phyloP scores from a whole-genome alignment of 441 rosid genomes.

The Erysimum cheiri region DNA sequence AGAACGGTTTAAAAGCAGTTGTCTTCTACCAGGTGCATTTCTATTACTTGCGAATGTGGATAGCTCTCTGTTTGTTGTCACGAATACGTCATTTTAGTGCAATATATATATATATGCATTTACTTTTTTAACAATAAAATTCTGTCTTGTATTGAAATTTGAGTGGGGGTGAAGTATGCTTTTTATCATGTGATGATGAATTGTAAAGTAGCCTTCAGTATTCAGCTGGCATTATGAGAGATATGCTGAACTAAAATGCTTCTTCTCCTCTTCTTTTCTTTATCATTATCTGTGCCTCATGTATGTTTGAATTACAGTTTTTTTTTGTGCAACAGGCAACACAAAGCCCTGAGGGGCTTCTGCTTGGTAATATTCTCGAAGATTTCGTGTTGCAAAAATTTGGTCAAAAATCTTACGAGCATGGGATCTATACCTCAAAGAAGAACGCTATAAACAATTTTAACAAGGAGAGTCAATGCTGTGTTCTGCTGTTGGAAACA shows the following conservation, averaged over 20 bases:
- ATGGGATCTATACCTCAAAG: conserved; percentile 58
- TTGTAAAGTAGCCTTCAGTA: conserved; percentile 26
- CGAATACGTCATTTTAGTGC: conserved; percentile 9
- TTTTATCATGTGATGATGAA: conserved; percentile 26
- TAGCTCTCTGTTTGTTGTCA: conserved; percentile 26
- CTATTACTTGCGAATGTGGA: conserved; percentile 28
- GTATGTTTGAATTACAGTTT: conserved; percentile 24
- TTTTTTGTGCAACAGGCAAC: conserved; percentile 58
- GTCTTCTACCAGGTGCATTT: conserved; percentile 86
- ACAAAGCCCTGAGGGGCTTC: conserved; percentile 59
- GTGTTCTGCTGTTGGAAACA: conserved; percentile 83
- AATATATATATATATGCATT: conserved; percentile 12
- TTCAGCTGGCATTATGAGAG: conserved; percentile 13
- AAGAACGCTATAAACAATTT: conserved; percentile 69
- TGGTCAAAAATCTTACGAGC: conserved; percentile 85
- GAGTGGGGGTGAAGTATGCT: conserved; percentile 13
- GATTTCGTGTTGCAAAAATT: conserved; percentile 78
- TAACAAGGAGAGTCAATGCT: conserved; percentile 73
- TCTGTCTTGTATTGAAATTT: conserved; percentile 22
- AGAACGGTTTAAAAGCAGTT: conserved; percentile 66
- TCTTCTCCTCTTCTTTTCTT: conserved; percentile 19
- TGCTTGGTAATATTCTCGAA: conserved; percentile 85
- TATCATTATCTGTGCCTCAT: conserved; percentile 15
- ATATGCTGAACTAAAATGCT: conserved; percentile 14
- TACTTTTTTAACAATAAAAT: conserved; percentile 18